These are phyloP conservation scores for Stemphylium lycopersici DNA, from an alignment of 2,329 filamentous ascomycete species.

Conservation along the genomic window DNA sequence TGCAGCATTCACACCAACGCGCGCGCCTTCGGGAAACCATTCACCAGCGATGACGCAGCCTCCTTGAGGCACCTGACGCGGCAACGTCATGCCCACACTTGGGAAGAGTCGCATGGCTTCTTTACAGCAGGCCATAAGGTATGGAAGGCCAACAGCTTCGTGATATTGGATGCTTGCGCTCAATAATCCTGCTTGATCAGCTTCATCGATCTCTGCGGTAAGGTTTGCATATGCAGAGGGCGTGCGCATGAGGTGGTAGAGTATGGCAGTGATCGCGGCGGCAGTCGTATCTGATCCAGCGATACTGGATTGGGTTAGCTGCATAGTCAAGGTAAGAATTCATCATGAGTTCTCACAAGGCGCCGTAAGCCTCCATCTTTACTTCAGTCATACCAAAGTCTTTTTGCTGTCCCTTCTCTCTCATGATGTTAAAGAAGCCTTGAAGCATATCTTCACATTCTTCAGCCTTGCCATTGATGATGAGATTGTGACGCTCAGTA, in stretches of 20 bases:
- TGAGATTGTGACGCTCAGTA: background rate
- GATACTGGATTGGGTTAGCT: background rate
- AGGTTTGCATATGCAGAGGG: slow-evolving; percentile 61
- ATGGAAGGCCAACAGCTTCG: slow-evolving; percentile 70
- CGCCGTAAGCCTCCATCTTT: slow-evolving; percentile 6
- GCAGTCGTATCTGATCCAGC: slow-evolving; percentile 64
- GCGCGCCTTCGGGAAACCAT: slow-evolving; percentile 69
- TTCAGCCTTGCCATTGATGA: background rate
- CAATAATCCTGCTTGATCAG: slow-evolving; percentile 55
- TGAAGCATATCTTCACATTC: background rate
- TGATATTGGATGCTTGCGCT: slow-evolving; percentile 50
- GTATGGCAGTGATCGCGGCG: slow-evolving; percentile 70
- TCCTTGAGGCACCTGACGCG: slow-evolving; percentile 69
- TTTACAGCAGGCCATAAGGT: slow-evolving; percentile 77
- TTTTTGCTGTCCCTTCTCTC: background rate
- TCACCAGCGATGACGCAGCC: slow-evolving; percentile 67
- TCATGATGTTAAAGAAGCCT: background rate
- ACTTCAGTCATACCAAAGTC: slow-evolving; percentile 5
- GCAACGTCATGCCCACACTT: slow-evolving; percentile 71
- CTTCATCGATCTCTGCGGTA: slow-evolving; percentile 66
- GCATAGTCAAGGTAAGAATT: slow-evolving; percentile 48
- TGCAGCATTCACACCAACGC: slow-evolving; percentile 76
- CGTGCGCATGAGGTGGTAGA: slow-evolving; percentile 73
- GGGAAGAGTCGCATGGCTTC: slow-evolving; percentile 78
- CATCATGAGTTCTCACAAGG: slow-evolving; percentile 50